Evolutionary conservation across 129 eudicot genomes (phyloP).

Genomic region (Solidago caesia): DNA sequence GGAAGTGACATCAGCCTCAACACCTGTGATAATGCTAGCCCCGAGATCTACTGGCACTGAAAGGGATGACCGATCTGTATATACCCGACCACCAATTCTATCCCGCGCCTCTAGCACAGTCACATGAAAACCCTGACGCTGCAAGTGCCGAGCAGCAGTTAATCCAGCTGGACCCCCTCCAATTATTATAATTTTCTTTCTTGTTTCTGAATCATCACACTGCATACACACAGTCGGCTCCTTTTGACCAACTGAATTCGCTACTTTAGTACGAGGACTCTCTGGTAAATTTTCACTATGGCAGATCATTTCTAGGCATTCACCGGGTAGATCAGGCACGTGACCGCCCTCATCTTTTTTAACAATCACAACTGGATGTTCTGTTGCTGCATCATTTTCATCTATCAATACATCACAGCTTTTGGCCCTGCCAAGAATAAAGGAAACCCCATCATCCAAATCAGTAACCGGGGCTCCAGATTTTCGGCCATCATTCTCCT

Average conservation of each 20-base stretch:
- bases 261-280: constrained; percentile 25
- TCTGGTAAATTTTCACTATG: constrained; percentile 22
- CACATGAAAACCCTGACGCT: constrained; percentile 81
- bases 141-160: constrained; percentile 96
- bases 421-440: constrained; percentile 55
- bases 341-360: constrained; percentile 22
- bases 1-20: constrained; percentile 92
- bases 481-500: constrained; percentile 43
- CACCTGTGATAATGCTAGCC: constrained; percentile 98
- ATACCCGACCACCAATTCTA: constrained; percentile 98
- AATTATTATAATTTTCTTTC: constrained; percentile 62
- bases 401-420: constrained; percentile 23
- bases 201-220: constrained; percentile 40
- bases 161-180: constrained; percentile 99
- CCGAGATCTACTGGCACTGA: constrained; percentile 99
- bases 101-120: constrained; percentile 86
- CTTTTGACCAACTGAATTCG: constrained; percentile 23
- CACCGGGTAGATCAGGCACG: constrained; percentile 25
- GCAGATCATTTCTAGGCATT: constrained; percentile 32
- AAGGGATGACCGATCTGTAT: constrained; percentile 81
- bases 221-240: constrained; percentile 29
- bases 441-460: constrained; percentile 77
- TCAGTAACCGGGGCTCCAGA: constrained; percentile 41
- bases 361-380: constrained; percentile 7
- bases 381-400: constrained; percentile 20